Evolutionary conservation across 225 moss, liverwort and hornwort species (phyloP).

Genomic region (Bryoerythrophyllum caledonicum): DNA sequence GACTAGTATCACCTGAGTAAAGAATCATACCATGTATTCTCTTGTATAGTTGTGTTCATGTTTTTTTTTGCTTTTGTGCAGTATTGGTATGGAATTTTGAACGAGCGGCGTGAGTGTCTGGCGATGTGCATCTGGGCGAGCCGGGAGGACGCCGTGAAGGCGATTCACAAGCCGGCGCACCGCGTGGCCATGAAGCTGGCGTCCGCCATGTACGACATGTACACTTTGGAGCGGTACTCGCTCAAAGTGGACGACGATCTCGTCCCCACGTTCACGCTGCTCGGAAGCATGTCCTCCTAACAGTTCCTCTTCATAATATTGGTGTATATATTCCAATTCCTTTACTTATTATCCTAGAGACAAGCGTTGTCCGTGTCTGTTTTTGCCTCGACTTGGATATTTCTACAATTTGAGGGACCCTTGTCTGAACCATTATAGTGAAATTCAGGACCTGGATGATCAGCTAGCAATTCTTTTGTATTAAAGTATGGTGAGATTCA

Average conservation of each 20-base stretch:
- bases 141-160: constrained; percentile 63
- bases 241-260: constrained; percentile 48
- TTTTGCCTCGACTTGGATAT: constrained; percentile 1
- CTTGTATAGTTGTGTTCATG: no score
- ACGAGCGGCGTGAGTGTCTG: constrained; percentile 74
- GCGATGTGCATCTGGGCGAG: constrained; percentile 94
- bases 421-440: neutral
- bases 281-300: constrained; percentile 45
- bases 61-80: constrained; percentile 15
- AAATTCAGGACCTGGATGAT: neutral
- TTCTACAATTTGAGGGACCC: neutral
- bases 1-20: no score
- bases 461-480: neutral
- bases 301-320: neutral
- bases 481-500: neutral
- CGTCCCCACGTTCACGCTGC: constrained; percentile 51
- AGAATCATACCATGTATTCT: no score
- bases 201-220: constrained; percentile 65
- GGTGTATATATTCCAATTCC: neutral
- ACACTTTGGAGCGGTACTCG: constrained; percentile 70
- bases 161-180: constrained; percentile 74
- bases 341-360: neutral
- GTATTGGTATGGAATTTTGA: constrained; percentile 87
- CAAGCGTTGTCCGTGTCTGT: neutral
- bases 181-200: constrained; percentile 62